These are phyloP conservation scores for Helichrysum umbraculigerum DNA, from an alignment of 129 eudicot genomes.

Conservation along the genomic window DNA sequence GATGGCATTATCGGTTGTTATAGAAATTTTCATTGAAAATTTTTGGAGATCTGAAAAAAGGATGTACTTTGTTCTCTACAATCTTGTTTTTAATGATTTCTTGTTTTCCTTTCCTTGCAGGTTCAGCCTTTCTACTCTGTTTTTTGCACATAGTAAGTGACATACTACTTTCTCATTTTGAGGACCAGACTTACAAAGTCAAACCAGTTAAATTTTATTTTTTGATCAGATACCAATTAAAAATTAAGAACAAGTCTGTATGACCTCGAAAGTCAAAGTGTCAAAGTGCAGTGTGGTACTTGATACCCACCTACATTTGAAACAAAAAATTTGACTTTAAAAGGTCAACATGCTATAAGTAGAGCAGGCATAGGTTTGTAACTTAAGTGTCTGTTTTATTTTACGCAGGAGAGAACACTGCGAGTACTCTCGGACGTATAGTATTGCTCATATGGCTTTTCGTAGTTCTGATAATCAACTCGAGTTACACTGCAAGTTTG, in stretches of 20 bases:
- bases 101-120: slow-evolving; percentile 46
- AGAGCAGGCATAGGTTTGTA: not conserved
- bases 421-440: slow-evolving; percentile 73
- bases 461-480: slow-evolving; percentile 80
- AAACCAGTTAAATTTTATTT: slow-evolving; percentile 1
- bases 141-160: slow-evolving; percentile 86
- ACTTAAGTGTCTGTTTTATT: slow-evolving; percentile 10
- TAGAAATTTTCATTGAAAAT: not conserved
- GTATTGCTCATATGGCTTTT: slow-evolving; percentile 89
- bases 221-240: not conserved
- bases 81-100: slow-evolving; percentile 7
- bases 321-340: not conserved
- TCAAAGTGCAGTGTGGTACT: slow-evolving; percentile 8
- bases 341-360: slow-evolving; percentile 11
- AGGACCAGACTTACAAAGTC: slow-evolving; percentile 2
- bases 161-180: slow-evolving; percentile 1
- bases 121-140: slow-evolving; percentile 93
- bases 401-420: slow-evolving; percentile 75
- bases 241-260: not conserved
- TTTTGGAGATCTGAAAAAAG: not conserved
- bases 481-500: slow-evolving; percentile 96
- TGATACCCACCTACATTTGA: not conserved
- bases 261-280: slow-evolving; percentile 27
- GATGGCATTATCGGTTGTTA: not conserved
- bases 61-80: not conserved